Evolutionary conservation across 345 rosid genomes (phyloP).

Genomic region (Fremontodendron californicum): DNA sequence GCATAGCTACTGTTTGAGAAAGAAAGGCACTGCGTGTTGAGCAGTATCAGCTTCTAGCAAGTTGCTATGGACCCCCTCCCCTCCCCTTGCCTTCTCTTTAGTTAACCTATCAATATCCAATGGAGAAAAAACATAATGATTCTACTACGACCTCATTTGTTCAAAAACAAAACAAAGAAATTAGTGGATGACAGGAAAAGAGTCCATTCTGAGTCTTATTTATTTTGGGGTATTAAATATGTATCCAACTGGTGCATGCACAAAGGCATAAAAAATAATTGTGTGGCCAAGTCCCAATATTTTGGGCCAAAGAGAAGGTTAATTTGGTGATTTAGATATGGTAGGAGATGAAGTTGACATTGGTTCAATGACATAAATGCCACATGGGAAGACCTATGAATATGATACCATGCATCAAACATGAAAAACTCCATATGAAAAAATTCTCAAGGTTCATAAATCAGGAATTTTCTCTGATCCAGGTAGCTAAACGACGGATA

Average conservation of each 20-base stretch:
- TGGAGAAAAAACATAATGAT: background rate
- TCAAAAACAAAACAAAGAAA: background rate
- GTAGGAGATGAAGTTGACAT: background rate
- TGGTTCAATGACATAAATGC: background rate
- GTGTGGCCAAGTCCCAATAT: background rate
- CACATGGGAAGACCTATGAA: background rate
- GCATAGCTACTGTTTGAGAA: background rate
- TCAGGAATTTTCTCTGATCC: background rate
- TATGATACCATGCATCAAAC: background rate
- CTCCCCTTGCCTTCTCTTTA: background rate
- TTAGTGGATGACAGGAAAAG: background rate
- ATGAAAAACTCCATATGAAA: background rate
- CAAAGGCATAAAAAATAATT: background rate
- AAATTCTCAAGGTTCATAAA: background rate
- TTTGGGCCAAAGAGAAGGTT: too few species aligned
- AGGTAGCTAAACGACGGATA: background rate
- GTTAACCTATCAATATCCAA: slow-evolving; percentile 16
- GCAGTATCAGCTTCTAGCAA: slow-evolving; percentile 7
- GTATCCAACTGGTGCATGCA: background rate
- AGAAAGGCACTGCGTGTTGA: slow-evolving; percentile 1
- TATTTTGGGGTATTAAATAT: background rate
- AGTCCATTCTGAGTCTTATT: background rate
- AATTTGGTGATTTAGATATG: background rate
- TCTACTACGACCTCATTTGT: background rate
- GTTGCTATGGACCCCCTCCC: slow-evolving; percentile 10